A percentile compares a stretch with the other conserved stretches of the same genome.
Conservation (phyloP, 2,329 filamentous ascomycete species). For the Aspergillus transmontanensis region DNA sequence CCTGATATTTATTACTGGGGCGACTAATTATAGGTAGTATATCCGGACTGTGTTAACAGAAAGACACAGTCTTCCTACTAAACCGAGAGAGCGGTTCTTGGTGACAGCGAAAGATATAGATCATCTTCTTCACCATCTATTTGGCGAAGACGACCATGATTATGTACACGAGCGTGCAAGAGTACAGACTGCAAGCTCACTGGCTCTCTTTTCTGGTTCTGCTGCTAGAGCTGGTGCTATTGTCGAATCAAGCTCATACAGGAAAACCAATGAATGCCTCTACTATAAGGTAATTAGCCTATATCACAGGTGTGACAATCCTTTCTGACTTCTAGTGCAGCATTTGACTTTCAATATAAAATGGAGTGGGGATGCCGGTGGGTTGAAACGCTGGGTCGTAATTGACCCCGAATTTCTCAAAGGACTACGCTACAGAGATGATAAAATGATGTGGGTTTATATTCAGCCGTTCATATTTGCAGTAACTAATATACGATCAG, state of each 20-base stretch:
- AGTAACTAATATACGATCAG: no score
- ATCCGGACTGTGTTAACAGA: conserved; percentile 13
- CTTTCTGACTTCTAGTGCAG: conserved; percentile 6
- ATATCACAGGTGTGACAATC: not conserved
- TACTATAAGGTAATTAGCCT: conserved; percentile 16
- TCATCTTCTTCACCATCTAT: conserved; percentile 14
- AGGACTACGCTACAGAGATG: conserved; percentile 7
- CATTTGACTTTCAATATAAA: conserved; percentile 21
- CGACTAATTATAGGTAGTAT: conserved; percentile 11
- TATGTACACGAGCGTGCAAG: conserved; percentile 14
- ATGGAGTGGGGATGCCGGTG: conserved; percentile 10
- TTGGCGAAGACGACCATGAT: conserved; percentile 12
- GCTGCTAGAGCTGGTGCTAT: conserved; percentile 13
- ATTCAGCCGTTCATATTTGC: no score
- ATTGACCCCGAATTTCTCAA: conserved; percentile 24
- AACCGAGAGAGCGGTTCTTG: conserved; percentile 14
- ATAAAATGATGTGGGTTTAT: no score
- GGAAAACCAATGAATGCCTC: conserved; percentile 12
- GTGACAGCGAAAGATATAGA: conserved; percentile 22
- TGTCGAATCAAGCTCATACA: not conserved
- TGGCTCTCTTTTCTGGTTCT: conserved; percentile 14
- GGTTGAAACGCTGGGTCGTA: conserved; percentile 18
- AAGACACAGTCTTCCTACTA: conserved; percentile 16
- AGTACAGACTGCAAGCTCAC: conserved; percentile 12
- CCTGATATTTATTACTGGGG: not conserved